Evolutionary conservation across 441 rosid genomes (phyloP), one percentile per base, ranked within the genome.

Genomic region (Croton laevigatus): DNA sequence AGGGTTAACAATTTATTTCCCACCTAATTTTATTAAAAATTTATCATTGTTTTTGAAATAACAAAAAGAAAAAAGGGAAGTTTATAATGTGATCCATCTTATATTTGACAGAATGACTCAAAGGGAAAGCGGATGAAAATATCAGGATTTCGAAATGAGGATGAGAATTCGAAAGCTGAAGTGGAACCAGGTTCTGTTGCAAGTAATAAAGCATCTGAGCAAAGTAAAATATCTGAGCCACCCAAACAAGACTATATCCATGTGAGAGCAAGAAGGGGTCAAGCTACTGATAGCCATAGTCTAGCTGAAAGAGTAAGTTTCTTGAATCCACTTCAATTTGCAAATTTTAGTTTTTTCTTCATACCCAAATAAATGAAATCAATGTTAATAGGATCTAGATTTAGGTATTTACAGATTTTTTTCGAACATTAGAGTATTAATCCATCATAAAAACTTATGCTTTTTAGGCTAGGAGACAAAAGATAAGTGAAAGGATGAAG

Each of bases 271-370:
- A 85, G 86, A 82, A 81, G 95, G 80, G 97, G 95, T 46, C 93
- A 89, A 84, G 97, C 97, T 52, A 91, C 97, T 66, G 97, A 89
- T 76, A 89, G 96, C 71, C 96, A 90, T 77, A 90, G 96, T 75
- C 75, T 90, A 69, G 91, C 97, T 16, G 96, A 90, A 76, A 87
- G 94, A 85, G 94, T 91, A 86, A 81, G 74, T 79, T 59, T 12
- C 79, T 75, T 68, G 22, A 73, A 58, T 58, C 59, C 49, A 66
- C 27, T 54, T 4, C 3, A 53, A 19, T 65, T 69, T 60, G 37
- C 71, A 55, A 66, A 61, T 77, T 48, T 57, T 8, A 17, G 36
- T 52, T 2, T 17, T 44, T 44, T 32, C 23, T 46, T 22, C 17
- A 20, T 36, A 54, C 46, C n/a, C 14, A 20, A 22, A 62, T 55